A percentile compares a stretch with the other conserved stretches of the same genome.
These are phyloP conservation scores for Aspergillus indologenus DNA, from an alignment of 495 filamentous ascomycete species.

Conservation along the genomic window DNA sequence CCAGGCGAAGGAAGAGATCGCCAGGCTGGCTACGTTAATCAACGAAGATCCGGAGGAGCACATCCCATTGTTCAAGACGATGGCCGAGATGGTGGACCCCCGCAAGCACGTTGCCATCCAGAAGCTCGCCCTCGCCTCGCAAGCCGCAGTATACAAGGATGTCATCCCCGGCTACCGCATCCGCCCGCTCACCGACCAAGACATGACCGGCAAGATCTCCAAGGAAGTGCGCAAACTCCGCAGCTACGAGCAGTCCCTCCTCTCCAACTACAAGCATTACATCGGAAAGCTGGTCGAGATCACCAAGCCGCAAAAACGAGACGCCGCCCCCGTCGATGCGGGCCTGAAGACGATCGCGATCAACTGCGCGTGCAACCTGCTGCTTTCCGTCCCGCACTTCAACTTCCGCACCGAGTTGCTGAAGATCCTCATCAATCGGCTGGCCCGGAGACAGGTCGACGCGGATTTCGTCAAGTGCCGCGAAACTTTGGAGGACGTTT, in stretches of 20 bases:
- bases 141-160: constrained; percentile 91
- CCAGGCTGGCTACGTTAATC: constrained; percentile 71
- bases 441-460: constrained; percentile 66
- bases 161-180: constrained; percentile 95
- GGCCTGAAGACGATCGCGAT: constrained; percentile 69
- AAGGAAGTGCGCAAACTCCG: constrained; percentile 85
- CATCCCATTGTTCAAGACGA: constrained; percentile 67
- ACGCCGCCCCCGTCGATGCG: constrained; percentile 32
- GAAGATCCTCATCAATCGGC: constrained; percentile 78
- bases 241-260: constrained; percentile 77
- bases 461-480: constrained; percentile 74
- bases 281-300: constrained; percentile 65
- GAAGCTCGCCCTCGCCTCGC: constrained; percentile 78
- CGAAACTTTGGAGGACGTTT: constrained; percentile 75
- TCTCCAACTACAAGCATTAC: constrained; percentile 78
- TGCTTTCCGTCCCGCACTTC: constrained; percentile 86
- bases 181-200: constrained; percentile 71
- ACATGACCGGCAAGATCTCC: constrained; percentile 72
- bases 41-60: constrained; percentile 95
- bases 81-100: constrained; percentile 68
- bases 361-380: constrained; percentile 74
- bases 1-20: constrained; percentile 89
- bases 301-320: constrained; percentile 48
- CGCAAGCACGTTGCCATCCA: constrained; percentile 65
- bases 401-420: constrained; percentile 88